A percentile compares a stretch with the other conserved stretches of the same genome.
Evolutionary conservation across 1,139 yeast species (phyloP).

Genomic region (Waltiozyma sp.): DNA sequence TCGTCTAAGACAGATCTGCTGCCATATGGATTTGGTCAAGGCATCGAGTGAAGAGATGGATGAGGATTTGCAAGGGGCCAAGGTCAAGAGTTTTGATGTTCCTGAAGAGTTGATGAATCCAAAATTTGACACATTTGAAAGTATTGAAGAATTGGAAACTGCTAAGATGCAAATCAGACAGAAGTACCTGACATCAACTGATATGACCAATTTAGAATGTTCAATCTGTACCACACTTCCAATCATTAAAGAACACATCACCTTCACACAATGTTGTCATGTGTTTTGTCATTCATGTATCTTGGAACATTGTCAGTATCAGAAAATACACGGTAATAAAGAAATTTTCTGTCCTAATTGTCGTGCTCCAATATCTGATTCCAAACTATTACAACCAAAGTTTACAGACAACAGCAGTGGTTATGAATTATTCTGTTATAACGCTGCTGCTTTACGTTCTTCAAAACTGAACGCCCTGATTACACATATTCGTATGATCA

Average conservation of each 20-base stretch:
- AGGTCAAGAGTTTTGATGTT: conserved; percentile 23
- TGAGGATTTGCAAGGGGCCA: conserved; percentile 24
- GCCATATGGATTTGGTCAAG: conserved; percentile 42
- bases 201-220: conserved; percentile 56
- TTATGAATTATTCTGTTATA: conserved; percentile 14
- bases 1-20: conserved; percentile 79
- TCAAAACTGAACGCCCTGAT: conserved; percentile 69
- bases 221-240: conserved; percentile 70
- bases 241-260: conserved; percentile 43
- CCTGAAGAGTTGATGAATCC: conserved; percentile 12
- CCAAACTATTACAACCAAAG: conserved; percentile 17
- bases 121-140: conserved; percentile 5
- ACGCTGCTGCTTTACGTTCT: conserved; percentile 29
- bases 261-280: conserved; percentile 75
- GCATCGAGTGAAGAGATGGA: conserved; percentile 20
- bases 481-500: conserved; percentile 42
- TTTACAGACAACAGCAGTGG: background rate
- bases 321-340: conserved; percentile 17
- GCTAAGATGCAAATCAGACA: conserved; percentile 25
- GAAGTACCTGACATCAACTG: conserved; percentile 19
- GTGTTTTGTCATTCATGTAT: conserved; percentile 66
- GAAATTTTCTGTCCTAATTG: conserved; percentile 49
- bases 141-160: conserved; percentile 21
- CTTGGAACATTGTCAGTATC: conserved; percentile 50
- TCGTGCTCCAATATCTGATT: conserved; percentile 15